Evolutionary conservation across 83 land plant genomes (phyloP).

Genomic region (Diphasiastrum complanatum): DNA sequence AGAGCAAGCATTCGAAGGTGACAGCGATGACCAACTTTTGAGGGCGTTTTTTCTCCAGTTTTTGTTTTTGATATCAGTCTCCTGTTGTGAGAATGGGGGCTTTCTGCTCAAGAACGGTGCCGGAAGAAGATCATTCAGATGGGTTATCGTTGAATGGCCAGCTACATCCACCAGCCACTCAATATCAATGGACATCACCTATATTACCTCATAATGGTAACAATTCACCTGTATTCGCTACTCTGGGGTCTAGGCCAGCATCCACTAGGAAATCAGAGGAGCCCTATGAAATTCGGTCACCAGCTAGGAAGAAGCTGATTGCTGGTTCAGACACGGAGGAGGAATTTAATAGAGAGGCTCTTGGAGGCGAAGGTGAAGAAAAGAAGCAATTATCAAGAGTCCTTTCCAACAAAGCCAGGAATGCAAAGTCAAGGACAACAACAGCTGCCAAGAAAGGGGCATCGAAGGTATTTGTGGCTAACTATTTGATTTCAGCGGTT

Average conservation of each 20-base stretch:
- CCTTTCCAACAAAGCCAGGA: constrained; percentile 19
- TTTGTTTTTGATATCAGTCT: no score
- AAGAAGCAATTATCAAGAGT: constrained; percentile 14
- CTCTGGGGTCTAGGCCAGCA: no score
- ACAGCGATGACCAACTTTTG: no score
- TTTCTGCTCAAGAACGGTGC: constrained; percentile 2
- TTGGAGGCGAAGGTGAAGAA: constrained; percentile 14
- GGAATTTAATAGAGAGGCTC: background rate
- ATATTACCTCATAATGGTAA: background rate
- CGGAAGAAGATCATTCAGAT: background rate
- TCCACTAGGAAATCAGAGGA: no score
- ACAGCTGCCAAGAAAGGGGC: constrained; percentile 23
- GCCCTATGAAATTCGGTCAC: background rate
- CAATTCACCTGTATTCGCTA: no score
- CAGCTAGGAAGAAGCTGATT: background rate
- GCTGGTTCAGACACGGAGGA: background rate
- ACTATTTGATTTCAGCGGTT: no score
- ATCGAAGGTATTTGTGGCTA: constrained; percentile 26
- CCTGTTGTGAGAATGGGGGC: constrained; percentile 4
- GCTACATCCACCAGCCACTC: background rate
- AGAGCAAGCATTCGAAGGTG: no score
- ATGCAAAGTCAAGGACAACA: constrained; percentile 27
- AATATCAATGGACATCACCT: constrained; percentile 10
- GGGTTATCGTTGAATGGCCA: background rate
- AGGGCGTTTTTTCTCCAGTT: no score